Conservation (phyloP, 176 grass and related monocot genomes). For the bread wheat (Triticum aestivum) region DNA sequence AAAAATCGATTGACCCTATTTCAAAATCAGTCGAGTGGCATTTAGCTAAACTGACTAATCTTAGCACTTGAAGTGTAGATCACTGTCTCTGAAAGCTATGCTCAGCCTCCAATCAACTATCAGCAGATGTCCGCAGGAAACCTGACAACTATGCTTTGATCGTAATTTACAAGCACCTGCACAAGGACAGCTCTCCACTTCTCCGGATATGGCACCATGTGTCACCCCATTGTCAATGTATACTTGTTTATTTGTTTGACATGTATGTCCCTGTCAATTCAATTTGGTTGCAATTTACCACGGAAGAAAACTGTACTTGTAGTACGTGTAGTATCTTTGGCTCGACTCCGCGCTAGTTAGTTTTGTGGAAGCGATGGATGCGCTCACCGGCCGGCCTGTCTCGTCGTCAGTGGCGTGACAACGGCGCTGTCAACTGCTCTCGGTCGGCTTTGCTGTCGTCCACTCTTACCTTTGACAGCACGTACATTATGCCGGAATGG, state of each 20-base stretch:
- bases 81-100: too few relatives aligned
- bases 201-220: background rate
- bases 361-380: constrained; percentile 38
- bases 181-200: background rate
- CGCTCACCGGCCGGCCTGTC: background rate
- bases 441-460: background rate
- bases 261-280: too few relatives aligned
- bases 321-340: background rate
- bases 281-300: too few relatives aligned
- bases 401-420: background rate
- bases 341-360: too few relatives aligned
- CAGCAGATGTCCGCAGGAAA: background rate
- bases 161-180: background rate
- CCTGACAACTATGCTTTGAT: background rate
- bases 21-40: too few relatives aligned
- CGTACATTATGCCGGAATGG: background rate
- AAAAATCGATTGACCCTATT: too few relatives aligned
- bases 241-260: constrained; percentile 12
- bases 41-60: too few relatives aligned
- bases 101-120: background rate
- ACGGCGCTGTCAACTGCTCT: background rate
- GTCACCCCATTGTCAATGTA: background rate
- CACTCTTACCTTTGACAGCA: background rate
- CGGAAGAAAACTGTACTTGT: background rate
- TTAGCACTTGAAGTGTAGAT: too few relatives aligned